Evolutionary conservation across 306 rosid species (phyloP).

Genomic region (Corylus americana): DNA sequence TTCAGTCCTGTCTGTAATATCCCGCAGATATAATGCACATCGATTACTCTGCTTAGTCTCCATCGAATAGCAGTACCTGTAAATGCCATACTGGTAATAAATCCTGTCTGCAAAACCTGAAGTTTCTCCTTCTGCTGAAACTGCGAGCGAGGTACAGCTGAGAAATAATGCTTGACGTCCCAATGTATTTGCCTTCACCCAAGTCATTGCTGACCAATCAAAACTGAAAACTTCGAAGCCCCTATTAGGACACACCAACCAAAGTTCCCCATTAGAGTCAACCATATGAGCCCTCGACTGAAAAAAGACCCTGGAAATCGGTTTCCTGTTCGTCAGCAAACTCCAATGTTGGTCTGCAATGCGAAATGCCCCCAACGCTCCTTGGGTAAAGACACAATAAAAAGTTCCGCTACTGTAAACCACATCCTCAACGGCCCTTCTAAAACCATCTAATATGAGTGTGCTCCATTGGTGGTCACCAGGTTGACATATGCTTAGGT

Average conservation of each 20-base stretch:
- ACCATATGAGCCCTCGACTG: conserved; percentile 5
- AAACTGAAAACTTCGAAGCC: background rate
- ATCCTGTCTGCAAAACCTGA: conserved; percentile 5
- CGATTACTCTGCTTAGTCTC: background rate
- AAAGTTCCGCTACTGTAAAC: background rate
- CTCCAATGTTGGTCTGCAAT: background rate
- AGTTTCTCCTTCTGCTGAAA: background rate
- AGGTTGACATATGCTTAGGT: background rate
- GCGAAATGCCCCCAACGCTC: background rate
- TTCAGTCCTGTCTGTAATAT: background rate
- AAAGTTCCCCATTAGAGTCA: conserved; percentile 3
- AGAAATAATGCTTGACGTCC: conserved; percentile 2
- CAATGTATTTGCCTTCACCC: background rate
- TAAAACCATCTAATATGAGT: background rate
- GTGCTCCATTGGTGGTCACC: background rate
- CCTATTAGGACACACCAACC: background rate
- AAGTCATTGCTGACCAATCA: background rate
- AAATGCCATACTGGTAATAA: background rate
- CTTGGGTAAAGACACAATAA: conserved; percentile 3
- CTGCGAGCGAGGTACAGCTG: background rate
- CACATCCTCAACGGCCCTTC: conserved; percentile 10
- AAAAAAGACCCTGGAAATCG: background rate
- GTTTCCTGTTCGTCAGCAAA: background rate
- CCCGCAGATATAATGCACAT: background rate
- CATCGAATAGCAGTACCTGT: background rate